Base-by-base conservation (phyloP, 2,329 filamentous ascomycete species). In the Phialophora tarda region DNA sequence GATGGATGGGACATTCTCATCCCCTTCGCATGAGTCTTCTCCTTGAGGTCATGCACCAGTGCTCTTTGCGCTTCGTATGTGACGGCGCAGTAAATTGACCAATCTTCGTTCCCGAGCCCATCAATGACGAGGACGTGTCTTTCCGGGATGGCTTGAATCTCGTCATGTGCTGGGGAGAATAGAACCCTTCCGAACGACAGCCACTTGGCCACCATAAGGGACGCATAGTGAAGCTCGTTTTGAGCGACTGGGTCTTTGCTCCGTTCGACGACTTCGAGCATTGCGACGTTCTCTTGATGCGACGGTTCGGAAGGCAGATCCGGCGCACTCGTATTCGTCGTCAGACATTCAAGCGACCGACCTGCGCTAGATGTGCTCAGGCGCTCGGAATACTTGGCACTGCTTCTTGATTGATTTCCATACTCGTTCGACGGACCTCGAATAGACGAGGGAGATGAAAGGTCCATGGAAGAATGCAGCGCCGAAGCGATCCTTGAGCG, bases 351-450 rank as follows among this genome's bases (percentile, higher is more conserved):
- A 11, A 62, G 69, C 5, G 71, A 67, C 12, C 69, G 70, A 2
- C 68, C 67, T 4, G 65, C 63, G 7, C 74, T 69, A 11, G 73
- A 69, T 26, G 67, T 62, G 28, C 69, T 71, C 3, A 71, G 67
- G 10, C 68, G 68, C n/a, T 73, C 67, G 5, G 66, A 67, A 10
- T 71, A 71, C 38, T 69, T 70, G n/a, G 61, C 62, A 44, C 70
- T 74, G 17, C 72, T 72, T 14, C 72, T 72, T 44, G 71, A 71
- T 8, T 71, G 69, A 44, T 75, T 80, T 30, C 79, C 81, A 70
- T 86, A 84, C n/a, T 80, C 81, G 48, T 81, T 81, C 47, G 84
- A 78, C 50, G 85, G 80, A 24, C 87, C 84, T 51, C 81, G 82
- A 47, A 86, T 78, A 1, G 85, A 85, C 24, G 83, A 78, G 21